Base-by-base conservation (phyloP, 176 grass and related monocot species). In the Panicum miliaceum region DNA sequence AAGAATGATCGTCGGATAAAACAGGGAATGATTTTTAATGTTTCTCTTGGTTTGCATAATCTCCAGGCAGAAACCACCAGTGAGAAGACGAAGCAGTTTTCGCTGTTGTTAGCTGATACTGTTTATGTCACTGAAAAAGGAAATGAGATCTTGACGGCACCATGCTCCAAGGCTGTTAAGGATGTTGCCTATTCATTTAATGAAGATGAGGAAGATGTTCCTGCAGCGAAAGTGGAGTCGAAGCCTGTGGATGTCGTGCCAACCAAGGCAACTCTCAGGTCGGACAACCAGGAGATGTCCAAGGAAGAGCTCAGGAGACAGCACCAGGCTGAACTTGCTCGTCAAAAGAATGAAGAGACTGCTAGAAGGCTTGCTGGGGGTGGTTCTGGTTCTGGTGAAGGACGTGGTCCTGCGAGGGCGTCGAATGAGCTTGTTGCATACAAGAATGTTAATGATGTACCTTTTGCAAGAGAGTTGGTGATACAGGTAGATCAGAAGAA, bases 41-140 rank as follows among this genome's bases (percentile, higher is more conserved):
- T 98, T 20, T 93, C 80, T 46, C 82, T 98, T 83, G 96, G 96
- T 79, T 95, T 98, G 46, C 93, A 95, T 72, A 98, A 98, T 84
- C 77, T 98, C 42, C 81, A 76, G n/a, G 89, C 91, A 46, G 82
- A 89, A 68, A 95, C 87, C 26, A 91, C 86, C 34, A 95, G 88
- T 84, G 87, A 89, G 6, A 98, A 98, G 79, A 98, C 96, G 3
- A 90, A 93, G 64, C 87, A 83, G 75, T 98, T 90, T 78, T 93
- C 92, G 35, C 58, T 98, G 35, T 78, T 93, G 53, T 72, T 98
- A 34, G 92, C 96, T 71, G 96, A 98, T 83, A 95, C 96, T 27
- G 89, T 91, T 86, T 81, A 92, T 54, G 87, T 93, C 43, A 88
- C 32, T 82, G 88, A 97, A 82, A 88, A 83, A 38, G 64, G 47